Percentiles rank a stretch among this genome's conserved stretches.
Evolutionary conservation across 2,329 filamentous ascomycete genomes (phyloP).

Genomic region (Trichoderma harzianum): DNA sequence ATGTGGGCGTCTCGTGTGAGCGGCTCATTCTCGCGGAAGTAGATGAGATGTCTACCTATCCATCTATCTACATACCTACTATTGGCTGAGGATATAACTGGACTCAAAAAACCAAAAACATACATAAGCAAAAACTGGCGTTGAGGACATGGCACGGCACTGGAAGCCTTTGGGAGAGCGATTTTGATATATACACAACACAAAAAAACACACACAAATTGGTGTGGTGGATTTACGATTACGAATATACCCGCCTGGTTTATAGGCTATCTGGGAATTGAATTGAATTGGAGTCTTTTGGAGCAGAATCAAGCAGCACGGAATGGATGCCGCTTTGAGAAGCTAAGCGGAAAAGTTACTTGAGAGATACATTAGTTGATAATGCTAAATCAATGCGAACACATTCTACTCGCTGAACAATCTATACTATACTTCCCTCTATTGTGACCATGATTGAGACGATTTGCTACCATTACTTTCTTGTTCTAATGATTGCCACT

Average conservation of each 20-base stretch:
- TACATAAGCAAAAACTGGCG: neutral
- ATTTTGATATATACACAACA: neutral
- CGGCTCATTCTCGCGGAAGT: constrained; percentile 33
- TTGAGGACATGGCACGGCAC: neutral
- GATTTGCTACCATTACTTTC: neutral
- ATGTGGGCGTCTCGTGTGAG: constrained; percentile 34
- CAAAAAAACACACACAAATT: neutral
- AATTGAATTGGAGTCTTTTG: neutral
- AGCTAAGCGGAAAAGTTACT: neutral
- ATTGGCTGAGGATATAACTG: neutral
- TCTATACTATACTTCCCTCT: neutral
- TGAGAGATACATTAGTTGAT: neutral
- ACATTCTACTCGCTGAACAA: neutral
- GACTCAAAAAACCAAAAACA: neutral
- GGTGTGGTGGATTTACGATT: neutral
- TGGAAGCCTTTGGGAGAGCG: neutral
- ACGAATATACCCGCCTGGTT: neutral
- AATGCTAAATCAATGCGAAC: neutral
- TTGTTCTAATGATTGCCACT: no score
- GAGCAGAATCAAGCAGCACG: neutral
- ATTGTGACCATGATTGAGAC: neutral
- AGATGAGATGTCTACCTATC: neutral
- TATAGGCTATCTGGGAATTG: neutral
- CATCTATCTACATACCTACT: neutral
- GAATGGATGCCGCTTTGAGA: neutral